Percentiles rank a stretch among this genome's conserved stretches.
Conservation (phyloP, 441 rosid genomes). For the Euphorbia celastroides region DNA sequence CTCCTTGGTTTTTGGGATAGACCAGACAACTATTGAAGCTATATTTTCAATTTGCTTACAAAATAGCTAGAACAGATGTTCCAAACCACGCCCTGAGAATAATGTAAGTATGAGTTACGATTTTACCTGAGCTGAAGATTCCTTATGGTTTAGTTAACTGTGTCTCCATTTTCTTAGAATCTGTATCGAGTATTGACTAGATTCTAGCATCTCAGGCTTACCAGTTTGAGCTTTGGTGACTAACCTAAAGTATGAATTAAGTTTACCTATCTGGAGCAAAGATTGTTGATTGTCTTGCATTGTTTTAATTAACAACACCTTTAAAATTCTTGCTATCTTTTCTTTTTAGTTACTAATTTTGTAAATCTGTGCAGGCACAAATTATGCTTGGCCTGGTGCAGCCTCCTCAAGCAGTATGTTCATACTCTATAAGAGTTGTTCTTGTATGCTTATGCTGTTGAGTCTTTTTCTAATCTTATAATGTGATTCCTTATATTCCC, state of each 20-base stretch:
- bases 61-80: neutral
- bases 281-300: neutral
- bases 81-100: neutral
- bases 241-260: neutral
- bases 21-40: too few relatives aligned
- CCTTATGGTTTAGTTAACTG: neutral
- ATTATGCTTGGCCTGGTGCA: slow-evolving; percentile 99
- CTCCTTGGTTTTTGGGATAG: too few relatives aligned
- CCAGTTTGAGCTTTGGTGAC: neutral
- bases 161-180: too few relatives aligned
- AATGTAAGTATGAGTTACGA: neutral
- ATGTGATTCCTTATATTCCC: slow-evolving; percentile 19
- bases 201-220: neutral
- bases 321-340: neutral
- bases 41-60: too few relatives aligned
- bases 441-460: slow-evolving; percentile 9
- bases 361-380: slow-evolving; percentile 54
- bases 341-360: slow-evolving; percentile 11
- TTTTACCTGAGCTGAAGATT: neutral
- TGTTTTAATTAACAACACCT: neutral
- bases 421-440: slow-evolving; percentile 17
- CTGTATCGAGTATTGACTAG: neutral
- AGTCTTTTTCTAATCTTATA: neutral
- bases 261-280: too few relatives aligned
- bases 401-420: slow-evolving; percentile 77